Base-by-base conservation (phyloP, 805 yeast species). In the Candida insectorum region DNA sequence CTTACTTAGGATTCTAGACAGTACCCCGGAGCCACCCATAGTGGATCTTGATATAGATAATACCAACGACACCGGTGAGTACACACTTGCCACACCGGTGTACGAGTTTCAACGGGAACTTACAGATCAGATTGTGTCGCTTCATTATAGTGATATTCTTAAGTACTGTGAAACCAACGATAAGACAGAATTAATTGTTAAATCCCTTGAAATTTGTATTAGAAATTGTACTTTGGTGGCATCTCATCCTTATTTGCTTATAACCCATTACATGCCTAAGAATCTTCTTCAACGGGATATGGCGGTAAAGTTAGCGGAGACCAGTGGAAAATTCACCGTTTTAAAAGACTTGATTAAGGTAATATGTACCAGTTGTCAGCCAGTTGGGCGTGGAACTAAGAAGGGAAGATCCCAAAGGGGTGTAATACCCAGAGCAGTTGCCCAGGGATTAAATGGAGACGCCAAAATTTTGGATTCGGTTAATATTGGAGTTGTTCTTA, bases 101-200 rank as follows among this genome's bases (percentile, higher is more conserved):
- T 76, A 81, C 34, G 86, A 83, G 41, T 85, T 85, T 45, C 97
- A 91, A 54, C 82, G 80, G 49, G 93, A 88, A 49, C 68, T 91
- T 33, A 85, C 89, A 8, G 95, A 91, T 56, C 96, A 88, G 53
- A 88, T 93, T 19, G 85, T 91, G 9, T 85, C 95, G 2, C 65
- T 88, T 25, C 97, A 91, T 58, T 91, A 89, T 54, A 78, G 91
- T 21, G 97, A 89, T 52, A 87, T 91, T 37, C 65, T 91, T 47
- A 81, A 87, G 58, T 89, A 82, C 54, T 88, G 85, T 51, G 95
- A 87, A 53, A 65, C 76, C 31, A 62, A 70, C 37, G 72, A 69
- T 41, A 59, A 61, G 25, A 55, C 59, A 5, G 71, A 65, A 11
- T 75, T 85, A 18, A 74, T 84, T 23, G 65, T 79, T n/a, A 85